A percentile compares a stretch with the other conserved stretches of the same genome.
These are phyloP conservation scores for Uncinocarpus reesii DNA, from an alignment of 2,329 filamentous ascomycete species.

Conservation along the genomic window DNA sequence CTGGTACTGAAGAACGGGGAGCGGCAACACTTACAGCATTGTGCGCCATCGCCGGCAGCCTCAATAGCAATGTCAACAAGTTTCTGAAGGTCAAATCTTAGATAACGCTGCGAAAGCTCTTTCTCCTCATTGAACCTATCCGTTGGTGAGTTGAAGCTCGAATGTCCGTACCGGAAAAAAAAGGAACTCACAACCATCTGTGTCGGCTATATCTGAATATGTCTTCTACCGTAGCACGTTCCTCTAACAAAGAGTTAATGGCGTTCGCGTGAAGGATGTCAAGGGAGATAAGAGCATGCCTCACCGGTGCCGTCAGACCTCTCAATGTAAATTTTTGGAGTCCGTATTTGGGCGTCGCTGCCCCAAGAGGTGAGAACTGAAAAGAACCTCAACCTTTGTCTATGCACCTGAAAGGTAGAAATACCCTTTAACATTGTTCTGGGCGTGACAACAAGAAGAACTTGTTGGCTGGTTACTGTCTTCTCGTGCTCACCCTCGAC, in stretches of 20 bases:
- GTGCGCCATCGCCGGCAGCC: constrained; percentile 22
- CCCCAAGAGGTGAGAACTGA: constrained; percentile 8
- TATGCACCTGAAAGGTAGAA: background rate
- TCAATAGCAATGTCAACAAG: constrained; percentile 22
- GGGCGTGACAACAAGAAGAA: too few relatives aligned
- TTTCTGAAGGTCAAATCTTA: constrained; percentile 23
- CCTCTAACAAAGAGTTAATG: constrained; percentile 10
- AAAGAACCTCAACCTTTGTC: constrained; percentile 2
- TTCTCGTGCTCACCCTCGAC: too few relatives aligned
- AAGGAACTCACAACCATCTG: constrained; percentile 21
- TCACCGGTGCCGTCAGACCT: background rate
- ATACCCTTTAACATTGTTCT: background rate
- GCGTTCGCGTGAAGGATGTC: background rate
- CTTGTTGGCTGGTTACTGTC: too few relatives aligned
- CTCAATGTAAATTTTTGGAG: background rate
- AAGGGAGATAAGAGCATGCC: background rate
- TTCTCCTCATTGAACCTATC: constrained; percentile 24
- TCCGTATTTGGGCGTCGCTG: constrained; percentile 4
- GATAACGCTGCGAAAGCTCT: constrained; percentile 23
- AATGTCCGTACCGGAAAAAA: background rate
- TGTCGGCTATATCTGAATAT: constrained; percentile 21
- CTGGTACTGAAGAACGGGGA: background rate
- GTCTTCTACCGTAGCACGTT: constrained; percentile 19
- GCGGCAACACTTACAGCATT: constrained; percentile 19
- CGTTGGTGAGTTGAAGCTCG: background rate